Percentiles rank a stretch among this genome's conserved stretches.
Conservation (phyloP, 1,284 basidiomycete species). For the Rhodotorula sp. region DNA sequence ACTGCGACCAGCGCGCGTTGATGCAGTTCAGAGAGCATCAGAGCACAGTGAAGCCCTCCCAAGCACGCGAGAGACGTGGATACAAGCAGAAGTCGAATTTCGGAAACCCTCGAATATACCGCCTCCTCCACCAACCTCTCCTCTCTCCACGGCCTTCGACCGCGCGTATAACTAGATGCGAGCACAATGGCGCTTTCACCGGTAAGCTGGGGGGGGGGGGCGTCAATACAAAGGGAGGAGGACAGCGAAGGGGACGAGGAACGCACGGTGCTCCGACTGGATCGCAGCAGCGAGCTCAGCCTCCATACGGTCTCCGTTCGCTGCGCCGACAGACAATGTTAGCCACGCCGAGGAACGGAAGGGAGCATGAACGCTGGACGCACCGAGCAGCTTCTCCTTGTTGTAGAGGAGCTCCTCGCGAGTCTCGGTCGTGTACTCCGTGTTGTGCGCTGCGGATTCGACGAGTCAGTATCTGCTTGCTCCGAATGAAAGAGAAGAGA, state of each 20-base stretch:
- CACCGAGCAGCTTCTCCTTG: constrained; percentile 61
- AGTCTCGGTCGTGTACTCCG: constrained; percentile 84
- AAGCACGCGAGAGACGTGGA: no score
- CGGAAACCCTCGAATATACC: no score
- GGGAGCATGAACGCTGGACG: neutral
- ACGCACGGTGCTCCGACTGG: constrained; percentile 56
- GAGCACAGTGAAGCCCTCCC: no score
- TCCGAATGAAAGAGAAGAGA: neutral
- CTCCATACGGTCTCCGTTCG: constrained; percentile 94
- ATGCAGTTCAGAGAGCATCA: no score
- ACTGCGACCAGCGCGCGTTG: no score
- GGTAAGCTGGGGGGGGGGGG: neutral
- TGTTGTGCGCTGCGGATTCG: constrained; percentile 70
- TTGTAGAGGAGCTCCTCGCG: constrained; percentile 98
- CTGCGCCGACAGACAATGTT: constrained; percentile 52
- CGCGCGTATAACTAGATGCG: no score
- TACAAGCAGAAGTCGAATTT: no score
- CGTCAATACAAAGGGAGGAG: neutral
- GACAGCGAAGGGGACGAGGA: no score
- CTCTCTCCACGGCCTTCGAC: neutral
- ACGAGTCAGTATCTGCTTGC: neutral
- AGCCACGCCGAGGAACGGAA: neutral
- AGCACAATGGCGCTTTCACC: neutral
- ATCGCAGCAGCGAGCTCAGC: constrained; percentile 95
- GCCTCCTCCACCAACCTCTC: neutral